These are phyloP conservation scores for Saturnispora serradocipensis DNA, from an alignment of 805 yeast species.

Conservation along the genomic window DNA sequence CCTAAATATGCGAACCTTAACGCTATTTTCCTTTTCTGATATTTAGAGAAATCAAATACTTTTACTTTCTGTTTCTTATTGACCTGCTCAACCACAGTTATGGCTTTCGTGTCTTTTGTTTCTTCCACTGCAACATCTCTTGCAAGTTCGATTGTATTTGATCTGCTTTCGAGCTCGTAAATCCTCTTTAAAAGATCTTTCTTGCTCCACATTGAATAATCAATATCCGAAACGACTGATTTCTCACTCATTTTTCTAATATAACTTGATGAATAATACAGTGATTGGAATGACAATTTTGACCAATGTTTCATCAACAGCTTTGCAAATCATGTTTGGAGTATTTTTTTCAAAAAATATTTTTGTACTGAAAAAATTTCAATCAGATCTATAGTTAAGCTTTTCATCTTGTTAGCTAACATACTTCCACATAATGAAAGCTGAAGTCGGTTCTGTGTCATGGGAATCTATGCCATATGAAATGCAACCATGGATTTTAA, in stretches of 20 bases:
- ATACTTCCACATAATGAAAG: slow-evolving; percentile 7
- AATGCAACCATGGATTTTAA: slow-evolving; percentile 60
- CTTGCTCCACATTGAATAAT: slow-evolving; percentile 56
- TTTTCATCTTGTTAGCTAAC: not conserved
- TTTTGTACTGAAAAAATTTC: not conserved
- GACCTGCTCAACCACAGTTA: not conserved
- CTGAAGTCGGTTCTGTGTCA: slow-evolving; percentile 35
- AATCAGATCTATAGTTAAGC: not conserved
- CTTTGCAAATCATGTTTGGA: not conserved
- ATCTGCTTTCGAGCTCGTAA: slow-evolving; percentile 40
- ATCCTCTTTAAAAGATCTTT: slow-evolving; percentile 54
- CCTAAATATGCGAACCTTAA: slow-evolving; percentile 82
- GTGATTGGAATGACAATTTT: not conserved
- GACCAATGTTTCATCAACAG: slow-evolving; percentile 1
- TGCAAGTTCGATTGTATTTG: not conserved
- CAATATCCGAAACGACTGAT: slow-evolving; percentile 5
- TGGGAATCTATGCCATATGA: slow-evolving; percentile 52
- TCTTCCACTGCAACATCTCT: not conserved
- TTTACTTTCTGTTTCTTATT: slow-evolving; percentile 25
- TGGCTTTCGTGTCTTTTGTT: not conserved
- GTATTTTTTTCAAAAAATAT: not conserved
- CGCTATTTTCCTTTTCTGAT: slow-evolving; percentile 62
- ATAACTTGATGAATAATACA: not conserved
- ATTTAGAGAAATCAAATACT: slow-evolving; percentile 57
- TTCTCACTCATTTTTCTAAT: not conserved